Conservation (phyloP, 768 basidiomycete genomes). For the Boletellus ananas region DNA sequence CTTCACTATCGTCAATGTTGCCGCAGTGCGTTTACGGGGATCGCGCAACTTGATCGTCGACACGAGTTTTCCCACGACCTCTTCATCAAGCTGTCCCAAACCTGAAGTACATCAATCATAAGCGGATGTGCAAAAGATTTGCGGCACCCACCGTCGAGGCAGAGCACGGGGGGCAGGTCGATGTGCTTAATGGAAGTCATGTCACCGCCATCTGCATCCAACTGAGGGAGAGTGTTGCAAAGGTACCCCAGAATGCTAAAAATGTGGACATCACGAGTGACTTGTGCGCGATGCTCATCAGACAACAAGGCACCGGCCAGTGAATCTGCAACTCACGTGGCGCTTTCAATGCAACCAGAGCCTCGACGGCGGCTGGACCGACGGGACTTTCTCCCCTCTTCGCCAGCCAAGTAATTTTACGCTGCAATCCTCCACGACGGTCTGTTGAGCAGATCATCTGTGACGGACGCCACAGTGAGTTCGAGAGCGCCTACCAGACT, state of each 20-base stretch:
- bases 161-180: neutral
- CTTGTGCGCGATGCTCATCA: neutral
- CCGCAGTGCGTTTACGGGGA: neutral
- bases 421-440: neutral
- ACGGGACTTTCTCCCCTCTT: neutral
- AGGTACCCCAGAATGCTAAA: constrained; percentile 5
- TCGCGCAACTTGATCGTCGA: neutral
- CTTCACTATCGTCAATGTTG: constrained; percentile 11
- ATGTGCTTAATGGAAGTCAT: neutral
- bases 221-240: constrained; percentile 1
- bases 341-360: neutral
- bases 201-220: neutral
- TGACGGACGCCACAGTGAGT: neutral
- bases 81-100: neutral
- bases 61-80: neutral
- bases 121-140: too few species aligned
- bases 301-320: neutral
- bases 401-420: neutral
- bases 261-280: neutral
- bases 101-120: neutral
- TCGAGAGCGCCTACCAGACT: neutral
- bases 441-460: neutral
- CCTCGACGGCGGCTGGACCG: constrained; percentile 6
- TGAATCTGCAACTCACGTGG: neutral
- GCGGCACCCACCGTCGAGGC: neutral